phyloP scores from a whole-genome alignment of 1,139 yeast species.

The Kodamaea alishanica region DNA sequence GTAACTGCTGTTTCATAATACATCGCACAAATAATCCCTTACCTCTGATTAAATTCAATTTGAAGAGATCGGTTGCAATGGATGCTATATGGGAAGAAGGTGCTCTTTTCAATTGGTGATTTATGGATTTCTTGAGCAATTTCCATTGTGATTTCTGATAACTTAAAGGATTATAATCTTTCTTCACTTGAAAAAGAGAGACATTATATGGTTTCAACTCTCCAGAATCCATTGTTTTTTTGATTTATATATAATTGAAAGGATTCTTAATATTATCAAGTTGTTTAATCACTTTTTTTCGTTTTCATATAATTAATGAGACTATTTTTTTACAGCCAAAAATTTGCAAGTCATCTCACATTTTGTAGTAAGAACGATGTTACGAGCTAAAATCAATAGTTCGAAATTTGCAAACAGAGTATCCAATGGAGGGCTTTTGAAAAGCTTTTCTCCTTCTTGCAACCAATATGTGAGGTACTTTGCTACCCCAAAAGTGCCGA shows the following conservation, averaged over 20 bases:
- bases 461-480: too few relatives aligned
- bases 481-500: neutral
- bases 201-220: conserved; percentile 7
- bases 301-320: neutral
- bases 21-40: conserved; percentile 56
- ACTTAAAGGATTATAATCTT: conserved; percentile 16
- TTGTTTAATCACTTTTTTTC: neutral
- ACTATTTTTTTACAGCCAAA: neutral
- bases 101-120: conserved; percentile 45
- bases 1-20: conserved; percentile 54
- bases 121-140: conserved; percentile 43
- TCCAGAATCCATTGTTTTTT: neutral
- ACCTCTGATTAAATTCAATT: conserved; percentile 54
- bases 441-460: too few relatives aligned
- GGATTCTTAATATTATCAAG: too few relatives aligned
- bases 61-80: conserved; percentile 48
- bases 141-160: conserved; percentile 57
- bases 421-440: too few relatives aligned
- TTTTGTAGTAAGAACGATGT: too few relatives aligned
- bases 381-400: too few relatives aligned
- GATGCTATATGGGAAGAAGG: conserved; percentile 46
- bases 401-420: too few relatives aligned
- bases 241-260: too few relatives aligned
- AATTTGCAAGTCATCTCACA: neutral
- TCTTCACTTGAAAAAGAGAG: conserved; percentile 14